A percentile compares a stretch with the other conserved stretches of the same genome.
phyloP scores from a whole-genome alignment of 352 stramenopile species.

The Pythium brachiatum region DNA sequence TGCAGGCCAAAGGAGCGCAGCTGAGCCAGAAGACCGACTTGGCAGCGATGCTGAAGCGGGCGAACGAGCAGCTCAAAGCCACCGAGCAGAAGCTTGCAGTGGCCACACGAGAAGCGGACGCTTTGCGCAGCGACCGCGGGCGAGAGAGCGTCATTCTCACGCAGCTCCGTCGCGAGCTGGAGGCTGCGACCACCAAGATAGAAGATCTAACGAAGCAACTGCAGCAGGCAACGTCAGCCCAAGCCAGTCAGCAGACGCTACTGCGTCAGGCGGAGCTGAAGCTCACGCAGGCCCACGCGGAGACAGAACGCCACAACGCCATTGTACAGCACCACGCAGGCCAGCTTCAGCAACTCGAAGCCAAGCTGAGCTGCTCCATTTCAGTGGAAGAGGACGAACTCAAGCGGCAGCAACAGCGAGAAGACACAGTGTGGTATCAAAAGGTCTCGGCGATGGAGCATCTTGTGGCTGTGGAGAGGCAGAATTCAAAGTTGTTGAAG shows the following conservation, averaged over 20 bases:
- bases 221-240: not conserved
- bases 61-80: constrained; percentile 7
- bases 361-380: constrained; percentile 48
- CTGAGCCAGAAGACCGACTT: not conserved
- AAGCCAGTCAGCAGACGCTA: not conserved
- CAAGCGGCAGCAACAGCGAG: constrained; percentile 33
- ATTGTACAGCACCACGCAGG: constrained; percentile 39
- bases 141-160: not conserved
- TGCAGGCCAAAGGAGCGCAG: not conserved
- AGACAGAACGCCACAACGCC: constrained; percentile 33
- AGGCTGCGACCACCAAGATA: not conserved
- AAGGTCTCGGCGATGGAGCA: constrained; percentile 55
- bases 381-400: constrained; percentile 48
- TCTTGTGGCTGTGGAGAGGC: constrained; percentile 39
- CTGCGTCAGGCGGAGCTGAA: constrained; percentile 31
- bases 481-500: constrained; percentile 35
- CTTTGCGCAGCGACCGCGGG: not conserved
- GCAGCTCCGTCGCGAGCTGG: constrained; percentile 1
- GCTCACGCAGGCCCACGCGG: constrained; percentile 24
- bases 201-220: not conserved
- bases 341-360: constrained; percentile 46
- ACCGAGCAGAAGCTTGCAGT: constrained; percentile 2
- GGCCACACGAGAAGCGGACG: not conserved
- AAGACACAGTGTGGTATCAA: constrained; percentile 65
- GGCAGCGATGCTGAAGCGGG: not conserved